Evolutionary conservation across 129 eudicot species (phyloP), one percentile per base, ranked within the genome.

Genomic region (Mikania micrantha): DNA sequence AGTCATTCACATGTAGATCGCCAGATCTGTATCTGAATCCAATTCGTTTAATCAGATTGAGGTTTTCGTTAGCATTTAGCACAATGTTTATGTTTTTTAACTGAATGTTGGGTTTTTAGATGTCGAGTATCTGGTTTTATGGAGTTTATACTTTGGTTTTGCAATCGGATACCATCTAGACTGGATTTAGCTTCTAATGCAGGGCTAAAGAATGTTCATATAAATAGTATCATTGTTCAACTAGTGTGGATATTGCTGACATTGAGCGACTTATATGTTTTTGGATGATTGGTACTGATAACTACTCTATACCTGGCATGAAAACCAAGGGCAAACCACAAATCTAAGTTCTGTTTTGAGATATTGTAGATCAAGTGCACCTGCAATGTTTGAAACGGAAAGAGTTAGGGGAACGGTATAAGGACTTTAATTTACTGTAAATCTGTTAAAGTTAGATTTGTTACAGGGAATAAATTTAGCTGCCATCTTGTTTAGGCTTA

Each of bases 1-100:
- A n/a, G 27, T 25, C 8, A 54, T 38, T 27, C 49, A 66, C 9
- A 62, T 61, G 29, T 49, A 49, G 77, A 73, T 73, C 77, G 49
- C 70, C 77, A 73, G 63, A 62, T 73, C 66, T 73, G 70, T 35
- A 35, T 62, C 53, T 9, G 5, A 9, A 54, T 25, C 38, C 19
- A 41, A 49, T 62, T 52, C 56, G 47, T 38, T 62, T 49, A 24
- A 49, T 61, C 13, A 25, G 71, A 49, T 28, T 64, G n/a, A 50
- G 65, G 64, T 73, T 64, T 74, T 15, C 72, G 15, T 52, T 64
- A 39, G 27, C 44, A 9, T 39, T 39, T 39, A 64, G 38, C 39
- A 39, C 71, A 73, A 39, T 73, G 78, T 19, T 10, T 32, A 4
- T 44, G 36, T 25, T 71, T 48, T 64, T 13, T 28, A 39, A 12